phyloP scores from a whole-genome alignment of 2,329 filamentous ascomycete genomes.

The Aspergillus candidus region DNA sequence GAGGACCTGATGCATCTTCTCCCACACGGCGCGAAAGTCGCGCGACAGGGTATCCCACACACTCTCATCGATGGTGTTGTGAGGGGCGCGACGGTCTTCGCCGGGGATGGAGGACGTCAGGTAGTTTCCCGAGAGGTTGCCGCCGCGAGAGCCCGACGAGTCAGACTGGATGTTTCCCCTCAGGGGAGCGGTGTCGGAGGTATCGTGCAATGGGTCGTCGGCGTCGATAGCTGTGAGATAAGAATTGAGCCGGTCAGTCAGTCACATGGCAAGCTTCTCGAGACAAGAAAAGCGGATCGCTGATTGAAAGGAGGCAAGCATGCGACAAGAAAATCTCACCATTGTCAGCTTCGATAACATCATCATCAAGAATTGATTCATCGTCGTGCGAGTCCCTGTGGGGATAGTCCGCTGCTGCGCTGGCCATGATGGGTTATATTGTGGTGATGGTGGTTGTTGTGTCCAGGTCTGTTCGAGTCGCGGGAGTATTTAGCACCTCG shows the following conservation, averaged over 20 bases:
- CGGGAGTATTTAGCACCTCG: slow-evolving; percentile 7
- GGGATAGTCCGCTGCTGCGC: slow-evolving; percentile 37
- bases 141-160: slow-evolving; percentile 39
- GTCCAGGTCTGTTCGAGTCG: too few relatives aligned
- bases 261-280: background rate
- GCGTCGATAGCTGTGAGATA: slow-evolving; percentile 68
- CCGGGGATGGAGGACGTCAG: slow-evolving; percentile 85
- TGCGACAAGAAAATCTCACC: slow-evolving; percentile 43
- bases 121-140: slow-evolving; percentile 69
- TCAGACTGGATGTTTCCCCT: slow-evolving; percentile 73
- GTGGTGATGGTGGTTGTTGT: slow-evolving; percentile 1
- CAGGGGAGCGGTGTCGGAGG: slow-evolving; percentile 69
- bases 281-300: background rate
- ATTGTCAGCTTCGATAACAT: slow-evolving; percentile 74
- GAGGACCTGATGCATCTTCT: slow-evolving; percentile 95
- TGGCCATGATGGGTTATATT: slow-evolving; percentile 28
- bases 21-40: slow-evolving; percentile 89
- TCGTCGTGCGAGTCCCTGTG: slow-evolving; percentile 57
- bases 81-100: slow-evolving; percentile 81
- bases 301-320: slow-evolving; percentile 1
- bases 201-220: slow-evolving; percentile 70
- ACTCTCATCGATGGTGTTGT: slow-evolving; percentile 92
- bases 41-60: slow-evolving; percentile 96
- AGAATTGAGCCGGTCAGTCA: background rate
- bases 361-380: slow-evolving; percentile 59